Evolutionary conservation across 78 protist species (phyloP).

Genomic region (Bigelowiella natans): DNA sequence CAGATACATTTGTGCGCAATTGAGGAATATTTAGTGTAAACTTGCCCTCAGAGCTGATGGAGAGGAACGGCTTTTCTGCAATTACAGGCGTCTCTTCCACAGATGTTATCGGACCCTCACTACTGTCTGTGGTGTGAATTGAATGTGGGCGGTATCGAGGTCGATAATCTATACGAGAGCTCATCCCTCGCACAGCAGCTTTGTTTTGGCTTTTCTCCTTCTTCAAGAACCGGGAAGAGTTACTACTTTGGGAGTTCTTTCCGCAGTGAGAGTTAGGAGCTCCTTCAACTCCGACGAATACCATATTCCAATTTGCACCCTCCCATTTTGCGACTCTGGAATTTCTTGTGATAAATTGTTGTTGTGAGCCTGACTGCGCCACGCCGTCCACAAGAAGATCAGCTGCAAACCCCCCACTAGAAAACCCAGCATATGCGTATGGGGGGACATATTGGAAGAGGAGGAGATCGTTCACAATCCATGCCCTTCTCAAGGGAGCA

Average conservation of each 20-base stretch:
- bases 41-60: not conserved
- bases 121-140: not conserved
- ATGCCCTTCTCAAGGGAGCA: not conserved
- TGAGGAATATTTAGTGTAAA: not conserved
- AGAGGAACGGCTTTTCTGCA: not conserved
- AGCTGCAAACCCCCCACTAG: not conserved
- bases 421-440: not conserved
- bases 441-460: too few species aligned
- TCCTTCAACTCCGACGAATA: not conserved
- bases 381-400: not conserved
- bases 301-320: not conserved
- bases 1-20: not conserved
- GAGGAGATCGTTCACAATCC: not conserved
- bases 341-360: not conserved
- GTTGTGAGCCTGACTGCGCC: not conserved
- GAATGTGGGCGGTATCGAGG: too few species aligned
- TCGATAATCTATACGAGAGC: too few species aligned
- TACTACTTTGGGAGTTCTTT: too few species aligned
- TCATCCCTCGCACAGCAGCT: too few species aligned
- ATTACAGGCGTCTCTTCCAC: not conserved
- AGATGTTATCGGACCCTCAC: not conserved
- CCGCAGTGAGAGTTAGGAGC: too few species aligned
- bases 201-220: too few species aligned
- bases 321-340: not conserved
- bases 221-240: too few species aligned